Evolutionary conservation across 2,329 filamentous ascomycete species (phyloP), one percentile per base, ranked within the genome.

Genomic region (Aspergillus flavus): DNA sequence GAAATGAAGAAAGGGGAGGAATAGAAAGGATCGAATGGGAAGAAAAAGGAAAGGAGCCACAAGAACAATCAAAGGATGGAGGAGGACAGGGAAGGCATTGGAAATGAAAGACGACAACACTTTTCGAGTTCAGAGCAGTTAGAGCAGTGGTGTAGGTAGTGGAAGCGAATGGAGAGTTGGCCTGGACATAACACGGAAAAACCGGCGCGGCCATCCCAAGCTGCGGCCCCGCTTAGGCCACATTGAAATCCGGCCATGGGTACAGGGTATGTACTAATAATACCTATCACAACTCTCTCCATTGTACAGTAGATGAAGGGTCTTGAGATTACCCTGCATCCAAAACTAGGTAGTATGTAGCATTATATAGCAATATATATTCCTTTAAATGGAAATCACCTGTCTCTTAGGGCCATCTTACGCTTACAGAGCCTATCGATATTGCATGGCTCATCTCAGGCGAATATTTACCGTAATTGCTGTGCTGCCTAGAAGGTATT

Each of bases 161-260:
- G 45, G 59, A 63, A 61, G 55, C 54, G 64, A 66, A 68, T 46
- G 65, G 59, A 66, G 59, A 71, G 68, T 67, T 70, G 68, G 68
- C 66, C 68, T 66, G 67, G 63, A 68, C 61, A 64, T 65, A 64
- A 61, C 58, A 61, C 57, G 69, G 66, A 65, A 67, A 65, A 69
- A 66, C 60, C 61, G 61, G 61, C 48, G 58, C 59, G 50, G 61
- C 52, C 54, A 19, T 63, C 39, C 58, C 52, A 57, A 62, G 52
- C 64, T 58, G 46, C 61, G 57, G 65, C 61, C 65, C 66, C 66
- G 62, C 64, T 61, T 54, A 41, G 54, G 39, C 62, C 63, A 60
- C 58, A 55, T 52, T 57, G 7, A 36, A 34, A 36, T 34, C 45
- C 23, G 23, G 26, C 30, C 54, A 52, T 23, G 45, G 41, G 45